Evolutionary conservation across 2,329 filamentous ascomycete species (phyloP), one percentile per base, ranked within the genome.

Genomic region (Ceratocystis destructans): DNA sequence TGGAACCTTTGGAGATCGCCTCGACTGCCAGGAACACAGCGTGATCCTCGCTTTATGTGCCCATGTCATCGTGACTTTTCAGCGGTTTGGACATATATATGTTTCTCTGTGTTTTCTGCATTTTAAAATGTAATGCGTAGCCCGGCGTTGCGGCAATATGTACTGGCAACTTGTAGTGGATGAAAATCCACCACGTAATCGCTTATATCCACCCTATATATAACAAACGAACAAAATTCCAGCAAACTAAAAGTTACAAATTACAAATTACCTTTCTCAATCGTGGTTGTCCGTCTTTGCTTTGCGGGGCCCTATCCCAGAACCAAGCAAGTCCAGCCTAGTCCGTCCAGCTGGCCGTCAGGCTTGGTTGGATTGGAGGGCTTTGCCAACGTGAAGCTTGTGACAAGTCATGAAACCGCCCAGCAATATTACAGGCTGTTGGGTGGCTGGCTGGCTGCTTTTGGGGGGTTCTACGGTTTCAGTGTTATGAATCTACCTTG

Each of bases 361-460:
- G 25, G 25, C 50, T 31, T 28, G 37, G 37, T 41, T 41, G 37
- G 37, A 41, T 41, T 41, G 37, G 37, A 41, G 37, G 37, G 37
- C 37, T 41, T 41, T 41, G 37, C 37, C 37, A 41, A 41, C 12
- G 37, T 33, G 28, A 37, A 37, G 55, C 55, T 59, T 59, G 55
- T 37, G 55, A 59, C 55, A 59, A n/a, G 55, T 59, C 28, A 59
- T 59, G 55, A 59, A 59, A 59, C 55, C 28, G 31, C 31, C 55
- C 25, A n/a, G 55, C 17, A 33, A 59, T 59, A 37, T 59, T 59
- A 4, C 25, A 37, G 55, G 37, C 37, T 33, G 55, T 20, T 59
- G 28, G 37, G 55, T 59, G 55, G 55, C 17, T 59, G 28, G 53
- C 28, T 59, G 55, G 28, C 48, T 33, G 55, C 28, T 59, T 59